Base-by-base conservation (phyloP, 2,329 filamentous ascomycete species). In the Aureobasidium sp. region DNA sequence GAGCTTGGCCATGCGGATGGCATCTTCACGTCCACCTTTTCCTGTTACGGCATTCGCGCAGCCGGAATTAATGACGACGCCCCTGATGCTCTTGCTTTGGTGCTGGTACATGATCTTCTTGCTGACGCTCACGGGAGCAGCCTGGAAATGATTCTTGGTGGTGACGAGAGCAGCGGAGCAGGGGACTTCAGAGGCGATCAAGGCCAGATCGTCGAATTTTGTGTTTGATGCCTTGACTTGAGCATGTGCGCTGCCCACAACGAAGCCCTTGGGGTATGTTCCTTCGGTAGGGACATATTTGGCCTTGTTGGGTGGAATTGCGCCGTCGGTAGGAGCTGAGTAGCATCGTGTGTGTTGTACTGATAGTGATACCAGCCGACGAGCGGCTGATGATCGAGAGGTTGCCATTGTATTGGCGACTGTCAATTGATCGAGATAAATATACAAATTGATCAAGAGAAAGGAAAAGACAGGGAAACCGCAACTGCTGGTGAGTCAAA, bases 1-100 rank as follows among this genome's bases (percentile, higher is more conserved):
- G 66, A 85, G 86, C 65, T 79, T 78, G 17, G 88, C 90, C 94
- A 99, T 99, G 63, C 82, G 83, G 63, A 84, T 82, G 10, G 94
- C 94, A 80, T 99, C 92, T 71, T 96, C 88, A 59, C 95, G 80
- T 1, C 94, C 94, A 48, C 90, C 88, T 74, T 87, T 89, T 55
- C 94, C 94, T 5, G 94, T 99, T 39, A 99, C 94, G 12, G 94
- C 94, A 78, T 99, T 99, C 64, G 94, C 94, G 71, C 93, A 97
- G 63, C 94, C 94, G 13, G 92, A 95, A 76, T 99, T 99, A 76
- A 97, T 86, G 61, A 99, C 84, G 29, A 99, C 87, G 59, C 89
- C 89, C 64, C 87, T 83, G 62, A 97, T 82, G 1, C 88, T 90
- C 89, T 52, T 81, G 78, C 67, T 85, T 84, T 66, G 80, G 80